A percentile compares a stretch with the other conserved stretches of the same genome.
These are phyloP conservation scores for Pleomassaria siparia DNA, from an alignment of 2,329 filamentous ascomycete species.

Conservation along the genomic window DNA sequence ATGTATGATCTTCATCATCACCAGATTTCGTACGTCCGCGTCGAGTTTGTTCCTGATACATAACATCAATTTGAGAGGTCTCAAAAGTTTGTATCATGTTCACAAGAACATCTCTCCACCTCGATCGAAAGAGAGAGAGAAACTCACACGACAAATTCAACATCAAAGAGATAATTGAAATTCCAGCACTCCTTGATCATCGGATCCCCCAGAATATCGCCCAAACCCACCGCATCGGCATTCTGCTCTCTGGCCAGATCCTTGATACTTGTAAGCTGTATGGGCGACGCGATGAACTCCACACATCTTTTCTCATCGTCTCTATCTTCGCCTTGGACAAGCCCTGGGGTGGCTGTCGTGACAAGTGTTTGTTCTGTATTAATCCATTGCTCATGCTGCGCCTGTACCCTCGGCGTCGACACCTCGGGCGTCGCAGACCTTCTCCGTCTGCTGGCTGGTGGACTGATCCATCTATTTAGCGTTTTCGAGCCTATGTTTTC, in stretches of 20 bases:
- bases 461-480: slow-evolving; percentile 31
- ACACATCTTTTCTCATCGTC: neutral
- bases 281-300: slow-evolving; percentile 58
- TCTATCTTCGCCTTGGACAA: neutral
- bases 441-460: slow-evolving; percentile 22
- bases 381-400: neutral
- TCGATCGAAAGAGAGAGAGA: neutral
- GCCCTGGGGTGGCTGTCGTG: neutral
- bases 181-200: slow-evolving; percentile 72
- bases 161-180: slow-evolving; percentile 68
- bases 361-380: neutral
- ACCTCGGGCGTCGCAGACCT: slow-evolving; percentile 8
- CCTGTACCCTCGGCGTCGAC: slow-evolving; percentile 1
- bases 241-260: slow-evolving; percentile 65
- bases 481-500: slow-evolving; percentile 6
- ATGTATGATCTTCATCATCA: slow-evolving; percentile 62
- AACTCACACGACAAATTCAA: slow-evolving; percentile 61
- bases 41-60: slow-evolving; percentile 53
- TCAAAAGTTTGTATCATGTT: too few relatives aligned
- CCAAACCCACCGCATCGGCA: slow-evolving; percentile 64
- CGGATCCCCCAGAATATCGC: slow-evolving; percentile 71
- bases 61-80: too few relatives aligned
- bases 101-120: too few relatives aligned
- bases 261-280: slow-evolving; percentile 69
- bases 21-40: slow-evolving; percentile 53